Evolutionary conservation across 331 rosid species (phyloP), one percentile per base, ranked within the genome.

Genomic region (Saraca asoca): DNA sequence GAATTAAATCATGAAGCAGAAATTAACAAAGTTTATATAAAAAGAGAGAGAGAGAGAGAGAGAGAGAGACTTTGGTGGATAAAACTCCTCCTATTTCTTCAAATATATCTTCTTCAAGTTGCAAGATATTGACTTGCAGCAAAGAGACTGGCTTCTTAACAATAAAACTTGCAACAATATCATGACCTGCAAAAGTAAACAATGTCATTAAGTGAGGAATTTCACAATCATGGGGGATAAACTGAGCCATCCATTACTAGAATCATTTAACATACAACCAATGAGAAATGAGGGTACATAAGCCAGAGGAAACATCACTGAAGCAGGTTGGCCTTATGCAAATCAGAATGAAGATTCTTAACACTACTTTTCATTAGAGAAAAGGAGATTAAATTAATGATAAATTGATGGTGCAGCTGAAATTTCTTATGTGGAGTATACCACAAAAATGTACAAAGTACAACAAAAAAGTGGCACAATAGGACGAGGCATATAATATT

Each of bases 151-250:
- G 75, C 76, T 76, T 80, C 67, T 56, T 44, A 69, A 88, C 79
- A 65, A 62, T 37, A 68, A 91, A 91, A 66, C 80, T 85, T 71
- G 95, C 97, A 65, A 91, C 91, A 63, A 91, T 86, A 66, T 82
- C 83, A 79, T 91, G 89, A 75, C 56, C 97, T 91, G 88, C 50
- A 73, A 57, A 78, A 51, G 56, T 5, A 74, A 73, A 57, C 17
- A 37, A 29, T 12, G 29, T 39, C 65, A 64, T 62, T 73, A 6
- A 35, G 54, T 13, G 33, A 33, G n/a, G 75, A 19, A 54, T 14
- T 57, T 52, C 24, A 81, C 16, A 62, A 61, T n/a, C 67, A 37
- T 19, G 13, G 35, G 37, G 61, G 11, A 34, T 64, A 59, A 17
- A 62, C 7, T 38, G 10, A 5, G 10, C 58, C 12, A 44, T 45